Conservation (phyloP, 2,329 filamentous ascomycete genomes). For the Aureobasidium sp. region DNA sequence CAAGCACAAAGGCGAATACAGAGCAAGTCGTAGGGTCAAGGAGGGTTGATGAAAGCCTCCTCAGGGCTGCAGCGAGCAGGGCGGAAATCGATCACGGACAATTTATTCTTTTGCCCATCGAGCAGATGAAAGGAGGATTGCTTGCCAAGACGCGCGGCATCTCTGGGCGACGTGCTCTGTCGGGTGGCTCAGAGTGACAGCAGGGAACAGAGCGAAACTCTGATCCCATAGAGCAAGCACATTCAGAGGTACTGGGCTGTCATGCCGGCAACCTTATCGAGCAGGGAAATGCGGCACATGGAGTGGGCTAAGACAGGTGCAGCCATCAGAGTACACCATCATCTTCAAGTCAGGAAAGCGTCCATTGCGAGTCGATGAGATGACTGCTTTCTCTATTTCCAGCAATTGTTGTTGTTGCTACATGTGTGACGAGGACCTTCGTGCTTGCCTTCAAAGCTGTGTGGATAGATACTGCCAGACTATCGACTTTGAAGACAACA, state of each 20-base stretch:
- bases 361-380: neutral
- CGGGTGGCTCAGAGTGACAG: neutral
- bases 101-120: neutral
- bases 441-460: neutral
- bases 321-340: no score
- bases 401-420: neutral
- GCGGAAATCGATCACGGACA: neutral
- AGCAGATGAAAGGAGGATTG: neutral
- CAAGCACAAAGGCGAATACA: neutral
- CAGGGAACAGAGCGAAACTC: neutral
- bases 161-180: neutral
- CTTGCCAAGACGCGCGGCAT: slow-evolving; percentile 3
- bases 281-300: neutral
- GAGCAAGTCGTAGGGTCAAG: neutral
- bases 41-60: slow-evolving; percentile 6
- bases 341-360: no score
- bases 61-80: neutral
- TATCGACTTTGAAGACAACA: neutral
- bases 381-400: neutral
- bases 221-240: neutral
- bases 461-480: neutral
- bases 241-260: neutral
- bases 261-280: neutral
- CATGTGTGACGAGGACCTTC: neutral
- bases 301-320: no score